Evolutionary conservation across 139 green algal genomes (phyloP).

Genomic region (Chlorella sp.): DNA sequence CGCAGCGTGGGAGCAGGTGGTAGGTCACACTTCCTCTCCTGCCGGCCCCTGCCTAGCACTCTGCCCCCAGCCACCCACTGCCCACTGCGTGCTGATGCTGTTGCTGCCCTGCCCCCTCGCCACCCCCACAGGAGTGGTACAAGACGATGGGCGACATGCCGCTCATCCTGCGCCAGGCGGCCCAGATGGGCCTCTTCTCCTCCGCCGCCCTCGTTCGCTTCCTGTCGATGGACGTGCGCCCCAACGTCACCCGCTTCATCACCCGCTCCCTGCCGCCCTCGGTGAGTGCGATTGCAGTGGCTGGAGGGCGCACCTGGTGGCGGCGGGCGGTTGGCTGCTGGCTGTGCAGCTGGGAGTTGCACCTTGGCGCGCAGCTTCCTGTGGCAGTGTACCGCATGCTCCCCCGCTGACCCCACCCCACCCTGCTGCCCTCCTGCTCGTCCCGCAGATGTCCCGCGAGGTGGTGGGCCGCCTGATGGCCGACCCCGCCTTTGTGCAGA

Average conservation of each 20-base stretch:
- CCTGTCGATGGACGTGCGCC: conserved; percentile 91
- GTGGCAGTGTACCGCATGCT: too few relatives aligned
- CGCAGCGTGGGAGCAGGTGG: too few relatives aligned
- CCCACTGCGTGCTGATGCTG: too few relatives aligned
- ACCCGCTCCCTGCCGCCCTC: conserved; percentile 79
- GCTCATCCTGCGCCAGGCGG: conserved; percentile 85
- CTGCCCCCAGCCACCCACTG: background rate
- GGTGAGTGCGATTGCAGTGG: conserved; percentile 45
- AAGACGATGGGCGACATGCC: conserved; percentile 89
- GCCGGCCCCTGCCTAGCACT: too few relatives aligned
- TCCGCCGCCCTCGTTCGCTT: conserved; percentile 94
- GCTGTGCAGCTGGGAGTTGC: background rate
- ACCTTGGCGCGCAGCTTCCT: background rate
- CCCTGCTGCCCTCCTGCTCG: background rate
- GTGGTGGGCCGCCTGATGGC: conserved; percentile 97
- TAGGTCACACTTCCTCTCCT: too few relatives aligned
- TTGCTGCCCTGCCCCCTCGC: too few relatives aligned
- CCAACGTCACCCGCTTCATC: conserved; percentile 85
- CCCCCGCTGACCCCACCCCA: background rate
- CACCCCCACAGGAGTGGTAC: conserved; percentile 88
- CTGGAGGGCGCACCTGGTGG: background rate
- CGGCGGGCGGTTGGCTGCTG: too few relatives aligned
- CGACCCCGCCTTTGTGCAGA: conserved; percentile 96
- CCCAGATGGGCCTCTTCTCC: conserved; percentile 95
- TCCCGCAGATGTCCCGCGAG: conserved; percentile 73